Evolutionary conservation across 371 early-diverging fungal species (phyloP).

Genomic region (Mortierella sp.): DNA sequence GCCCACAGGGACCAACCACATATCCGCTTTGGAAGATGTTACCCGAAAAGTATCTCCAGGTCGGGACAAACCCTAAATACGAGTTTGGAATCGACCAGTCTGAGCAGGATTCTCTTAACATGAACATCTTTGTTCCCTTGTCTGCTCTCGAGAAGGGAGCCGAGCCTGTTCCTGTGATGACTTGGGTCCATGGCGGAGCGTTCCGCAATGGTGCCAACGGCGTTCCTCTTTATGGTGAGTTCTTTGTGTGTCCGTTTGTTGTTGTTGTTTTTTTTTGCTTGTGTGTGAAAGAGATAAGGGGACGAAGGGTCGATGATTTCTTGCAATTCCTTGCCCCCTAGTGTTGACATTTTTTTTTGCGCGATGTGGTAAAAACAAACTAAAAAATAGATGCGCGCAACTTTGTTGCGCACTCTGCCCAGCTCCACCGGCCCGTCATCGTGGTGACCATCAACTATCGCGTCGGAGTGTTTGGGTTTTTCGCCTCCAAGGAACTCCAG

Average conservation of each 20-base stretch:
- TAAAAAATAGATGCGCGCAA: constrained; percentile 27
- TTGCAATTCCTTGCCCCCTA: background rate
- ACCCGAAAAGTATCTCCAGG: background rate
- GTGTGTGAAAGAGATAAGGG: background rate
- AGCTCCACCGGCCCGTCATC: constrained; percentile 40
- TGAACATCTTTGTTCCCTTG: constrained; percentile 53
- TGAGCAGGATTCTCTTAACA: constrained; percentile 42
- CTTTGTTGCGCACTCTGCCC: constrained; percentile 19
- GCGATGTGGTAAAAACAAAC: background rate
- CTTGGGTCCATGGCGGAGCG: constrained; percentile 46
- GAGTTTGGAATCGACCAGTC: constrained; percentile 1
- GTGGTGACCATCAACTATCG: constrained; percentile 53
- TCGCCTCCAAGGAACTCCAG: constrained; percentile 45
- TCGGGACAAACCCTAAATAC: constrained; percentile 2
- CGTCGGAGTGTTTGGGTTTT: constrained; percentile 45
- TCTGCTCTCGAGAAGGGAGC: constrained; percentile 17
- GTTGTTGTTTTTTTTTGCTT: background rate
- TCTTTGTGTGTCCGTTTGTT: background rate
- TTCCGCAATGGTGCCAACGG: constrained; percentile 41
- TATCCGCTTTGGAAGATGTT: background rate
- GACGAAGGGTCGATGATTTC: background rate
- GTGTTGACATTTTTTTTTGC: background rate
- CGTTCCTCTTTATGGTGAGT: constrained; percentile 36
- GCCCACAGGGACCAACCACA: background rate
- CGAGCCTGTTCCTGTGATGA: constrained; percentile 26